Percentiles rank a stretch among this genome's conserved stretches.
phyloP scores from a whole-genome alignment of 2,329 filamentous ascomycete species.

The Colletotrichum australisinense region DNA sequence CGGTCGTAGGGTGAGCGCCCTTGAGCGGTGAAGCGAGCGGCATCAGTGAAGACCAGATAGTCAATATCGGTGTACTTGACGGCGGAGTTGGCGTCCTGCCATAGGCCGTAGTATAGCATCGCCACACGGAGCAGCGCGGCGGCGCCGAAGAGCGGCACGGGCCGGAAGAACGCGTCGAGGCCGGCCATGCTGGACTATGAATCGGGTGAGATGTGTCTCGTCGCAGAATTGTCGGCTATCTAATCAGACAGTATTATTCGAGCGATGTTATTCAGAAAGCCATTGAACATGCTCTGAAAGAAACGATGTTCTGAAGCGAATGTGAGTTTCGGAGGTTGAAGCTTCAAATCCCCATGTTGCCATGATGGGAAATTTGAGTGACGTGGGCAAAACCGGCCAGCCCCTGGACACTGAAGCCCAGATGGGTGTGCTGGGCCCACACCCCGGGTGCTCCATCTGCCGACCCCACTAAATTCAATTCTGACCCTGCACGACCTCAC shows the following conservation, averaged over 20 bases:
- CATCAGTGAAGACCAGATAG: slow-evolving; percentile 98
- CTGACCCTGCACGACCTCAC: slow-evolving; percentile 19
- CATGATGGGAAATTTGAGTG: slow-evolving; percentile 33
- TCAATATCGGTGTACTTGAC: slow-evolving; percentile 99
- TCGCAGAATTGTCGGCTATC: not conserved
- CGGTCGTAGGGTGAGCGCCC: slow-evolving; percentile 83
- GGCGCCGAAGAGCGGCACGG: slow-evolving; percentile 64
- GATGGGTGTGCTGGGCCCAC: slow-evolving; percentile 4
- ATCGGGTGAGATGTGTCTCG: not conserved
- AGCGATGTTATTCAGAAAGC: not conserved
- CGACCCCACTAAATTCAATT: slow-evolving; percentile 29
- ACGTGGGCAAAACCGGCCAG: slow-evolving; percentile 32
- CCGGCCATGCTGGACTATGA: slow-evolving; percentile 34
- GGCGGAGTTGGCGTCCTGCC: slow-evolving; percentile 91
- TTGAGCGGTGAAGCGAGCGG: slow-evolving; percentile 79
- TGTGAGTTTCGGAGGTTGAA: not conserved
- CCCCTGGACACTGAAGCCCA: slow-evolving; percentile 1
- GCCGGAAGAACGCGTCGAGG: slow-evolving; percentile 48
- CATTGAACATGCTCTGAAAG: not conserved
- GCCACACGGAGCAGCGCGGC: slow-evolving; percentile 74
- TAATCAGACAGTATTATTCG: not conserved
- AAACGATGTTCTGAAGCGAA: too few relatives aligned
- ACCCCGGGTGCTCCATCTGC: not conserved
- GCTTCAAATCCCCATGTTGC: not conserved
- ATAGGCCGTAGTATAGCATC: slow-evolving; percentile 88